Conservation (phyloP, 2,329 filamentous ascomycete genomes). For the Nectriaceae sp. region DNA sequence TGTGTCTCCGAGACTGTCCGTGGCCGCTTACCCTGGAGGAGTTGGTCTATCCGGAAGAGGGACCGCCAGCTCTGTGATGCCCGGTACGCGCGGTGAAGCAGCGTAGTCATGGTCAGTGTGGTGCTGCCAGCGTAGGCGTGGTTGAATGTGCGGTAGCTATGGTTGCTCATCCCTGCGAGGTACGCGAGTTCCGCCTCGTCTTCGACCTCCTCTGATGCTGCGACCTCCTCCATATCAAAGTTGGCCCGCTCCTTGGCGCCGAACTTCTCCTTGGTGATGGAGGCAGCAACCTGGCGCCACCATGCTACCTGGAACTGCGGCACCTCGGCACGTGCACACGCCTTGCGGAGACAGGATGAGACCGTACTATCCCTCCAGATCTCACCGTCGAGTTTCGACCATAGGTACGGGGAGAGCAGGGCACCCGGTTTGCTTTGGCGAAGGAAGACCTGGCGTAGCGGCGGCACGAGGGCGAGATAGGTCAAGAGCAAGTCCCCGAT, state of each 20-base stretch:
- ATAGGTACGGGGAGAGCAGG: neutral
- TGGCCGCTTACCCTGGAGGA: neutral
- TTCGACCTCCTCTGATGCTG: neutral
- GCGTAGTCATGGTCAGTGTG: neutral
- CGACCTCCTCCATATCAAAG: neutral
- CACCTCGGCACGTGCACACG: neutral
- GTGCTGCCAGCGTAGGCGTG: constrained; percentile 2
- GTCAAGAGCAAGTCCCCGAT: constrained; percentile 2
- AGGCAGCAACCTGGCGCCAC: neutral
- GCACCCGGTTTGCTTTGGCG: neutral
- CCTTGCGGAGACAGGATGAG: neutral
- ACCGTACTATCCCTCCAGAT: neutral
- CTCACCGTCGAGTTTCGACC: neutral
- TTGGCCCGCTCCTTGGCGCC: neutral
- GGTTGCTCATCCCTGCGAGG: neutral
- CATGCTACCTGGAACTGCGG: neutral
- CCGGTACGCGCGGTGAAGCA: neutral
- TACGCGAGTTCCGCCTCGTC: neutral
- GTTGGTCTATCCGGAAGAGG: constrained; percentile 3
- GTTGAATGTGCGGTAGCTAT: neutral
- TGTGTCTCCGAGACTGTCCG: neutral
- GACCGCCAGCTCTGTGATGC: constrained; percentile 2
- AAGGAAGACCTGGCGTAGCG: neutral
- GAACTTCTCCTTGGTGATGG: neutral
- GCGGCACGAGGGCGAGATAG: neutral